Evolutionary conservation across 2,329 filamentous ascomycete species (phyloP).

Genomic region (Phialophora macrospora): DNA sequence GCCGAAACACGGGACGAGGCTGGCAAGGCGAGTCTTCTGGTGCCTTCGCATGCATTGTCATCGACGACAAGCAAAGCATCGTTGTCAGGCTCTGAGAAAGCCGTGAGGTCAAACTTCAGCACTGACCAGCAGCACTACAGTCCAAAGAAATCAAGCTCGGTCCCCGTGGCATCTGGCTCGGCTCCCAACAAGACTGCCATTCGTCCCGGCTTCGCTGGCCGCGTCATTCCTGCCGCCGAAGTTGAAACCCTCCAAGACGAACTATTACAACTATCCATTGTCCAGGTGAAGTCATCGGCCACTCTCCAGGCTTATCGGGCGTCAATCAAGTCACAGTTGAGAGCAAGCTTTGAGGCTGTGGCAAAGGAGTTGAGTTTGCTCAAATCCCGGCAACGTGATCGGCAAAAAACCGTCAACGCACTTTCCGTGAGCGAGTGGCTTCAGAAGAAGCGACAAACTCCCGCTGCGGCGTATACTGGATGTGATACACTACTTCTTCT

Average conservation of each 20-base stretch:
- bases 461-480: neutral
- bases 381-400: constrained; percentile 45
- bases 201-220: constrained; percentile 39
- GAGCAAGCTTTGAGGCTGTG: constrained; percentile 28
- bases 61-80: neutral
- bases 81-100: neutral
- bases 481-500: constrained; percentile 22
- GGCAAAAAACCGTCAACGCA: constrained; percentile 45
- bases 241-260: constrained; percentile 49
- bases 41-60: neutral
- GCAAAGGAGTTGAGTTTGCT: constrained; percentile 43
- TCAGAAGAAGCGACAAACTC: neutral
- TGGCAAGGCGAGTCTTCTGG: neutral
- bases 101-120: constrained; percentile 43
- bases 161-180: neutral
- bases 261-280: constrained; percentile 50
- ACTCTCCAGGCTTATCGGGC: constrained; percentile 26
- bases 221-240: constrained; percentile 43
- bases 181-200: constrained; percentile 17
- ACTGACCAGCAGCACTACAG: constrained; percentile 48
- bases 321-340: constrained; percentile 24
- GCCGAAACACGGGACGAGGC: constrained; percentile 2
- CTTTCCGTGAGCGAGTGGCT: constrained; percentile 23
- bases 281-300: constrained; percentile 41
- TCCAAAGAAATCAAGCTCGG: constrained; percentile 44